These are phyloP conservation scores for Nannochloropsis gaditana DNA, from an alignment of 108 stramenopile species.

Conservation along the genomic window DNA sequence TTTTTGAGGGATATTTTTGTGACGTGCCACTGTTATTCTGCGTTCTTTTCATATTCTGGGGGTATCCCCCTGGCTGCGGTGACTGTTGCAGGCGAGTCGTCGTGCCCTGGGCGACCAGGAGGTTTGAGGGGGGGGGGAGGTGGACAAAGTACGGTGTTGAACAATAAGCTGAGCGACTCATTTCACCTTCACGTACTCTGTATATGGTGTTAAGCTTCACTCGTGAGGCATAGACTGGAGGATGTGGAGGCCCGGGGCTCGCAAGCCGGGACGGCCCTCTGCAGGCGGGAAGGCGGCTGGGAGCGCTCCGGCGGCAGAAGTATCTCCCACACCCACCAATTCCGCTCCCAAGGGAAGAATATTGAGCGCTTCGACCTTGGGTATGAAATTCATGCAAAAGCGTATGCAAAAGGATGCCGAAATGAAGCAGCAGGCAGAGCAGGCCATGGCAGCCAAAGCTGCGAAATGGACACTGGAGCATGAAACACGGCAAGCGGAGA, in stretches of 20 bases:
- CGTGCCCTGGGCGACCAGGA: too few relatives aligned
- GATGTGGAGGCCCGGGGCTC: not conserved
- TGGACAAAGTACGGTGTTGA: too few relatives aligned
- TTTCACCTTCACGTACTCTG: too few relatives aligned
- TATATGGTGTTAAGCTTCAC: too few relatives aligned
- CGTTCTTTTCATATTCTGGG: too few relatives aligned
- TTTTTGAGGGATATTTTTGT: too few relatives aligned
- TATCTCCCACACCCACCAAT: not conserved
- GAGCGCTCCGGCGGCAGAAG: not conserved
- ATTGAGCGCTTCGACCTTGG: not conserved
- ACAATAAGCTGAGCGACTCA: too few relatives aligned
- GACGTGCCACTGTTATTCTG: too few relatives aligned
- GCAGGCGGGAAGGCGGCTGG: not conserved
- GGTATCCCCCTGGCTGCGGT: too few relatives aligned
- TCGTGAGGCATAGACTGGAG: too few relatives aligned
- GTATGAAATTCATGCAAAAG: constrained; percentile 7
- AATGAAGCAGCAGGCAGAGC: constrained; percentile 10
- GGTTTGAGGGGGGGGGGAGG: too few relatives aligned
- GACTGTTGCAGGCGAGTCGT: too few relatives aligned
- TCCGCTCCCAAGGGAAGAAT: not conserved
- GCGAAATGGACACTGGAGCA: constrained; percentile 5
- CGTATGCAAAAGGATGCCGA: not conserved
- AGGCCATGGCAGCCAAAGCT: not conserved
- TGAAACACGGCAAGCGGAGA: not conserved
- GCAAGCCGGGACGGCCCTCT: not conserved